A percentile compares a stretch with the other conserved stretches of the same genome.
These are phyloP conservation scores for Metarhizium humberi DNA, from an alignment of 2,329 filamentous ascomycete genomes.

Conservation along the genomic window DNA sequence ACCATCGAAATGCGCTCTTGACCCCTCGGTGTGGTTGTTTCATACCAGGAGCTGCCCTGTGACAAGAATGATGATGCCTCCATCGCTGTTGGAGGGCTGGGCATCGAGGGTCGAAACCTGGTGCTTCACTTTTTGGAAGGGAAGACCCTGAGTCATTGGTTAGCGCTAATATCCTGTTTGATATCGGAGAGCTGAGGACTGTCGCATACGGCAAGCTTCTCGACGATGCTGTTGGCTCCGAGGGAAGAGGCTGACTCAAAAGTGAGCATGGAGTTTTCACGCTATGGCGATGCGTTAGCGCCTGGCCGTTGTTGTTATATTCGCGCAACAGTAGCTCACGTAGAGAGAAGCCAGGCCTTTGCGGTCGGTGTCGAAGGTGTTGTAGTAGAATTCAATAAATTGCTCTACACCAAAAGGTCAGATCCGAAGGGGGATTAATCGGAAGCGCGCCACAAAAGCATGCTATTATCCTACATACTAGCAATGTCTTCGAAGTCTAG, in stretches of 20 bases:
- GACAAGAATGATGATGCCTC: constrained; percentile 76
- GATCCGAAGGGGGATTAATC: background rate
- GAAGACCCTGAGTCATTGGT: constrained; percentile 48
- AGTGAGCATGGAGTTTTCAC: constrained; percentile 81
- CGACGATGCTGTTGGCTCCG: constrained; percentile 58
- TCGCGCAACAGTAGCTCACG: constrained; percentile 44
- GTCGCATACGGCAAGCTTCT: constrained; percentile 67
- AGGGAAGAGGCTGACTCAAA: constrained; percentile 66
- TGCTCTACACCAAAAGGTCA: constrained; percentile 48
- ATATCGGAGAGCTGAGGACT: background rate
- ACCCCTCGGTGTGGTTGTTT: constrained; percentile 4
- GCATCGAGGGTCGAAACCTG: constrained; percentile 69
- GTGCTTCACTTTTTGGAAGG: constrained; percentile 76
- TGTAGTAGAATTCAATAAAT: constrained; percentile 88
- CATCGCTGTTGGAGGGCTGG: constrained; percentile 59
- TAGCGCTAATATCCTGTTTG: background rate
- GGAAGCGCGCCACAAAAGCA: constrained; percentile 2
- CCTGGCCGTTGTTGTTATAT: too few species aligned
- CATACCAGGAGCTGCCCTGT: constrained; percentile 77
- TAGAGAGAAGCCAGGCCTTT: constrained; percentile 61
- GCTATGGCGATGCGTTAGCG: constrained; percentile 38
- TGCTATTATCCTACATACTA: constrained; percentile 26
- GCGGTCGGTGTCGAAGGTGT: constrained; percentile 71
- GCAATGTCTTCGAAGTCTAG: constrained; percentile 36
- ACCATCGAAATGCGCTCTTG: constrained; percentile 2